Conservation (phyloP, 495 filamentous ascomycete genomes). For the Annulohypoxylon moriforme region DNA sequence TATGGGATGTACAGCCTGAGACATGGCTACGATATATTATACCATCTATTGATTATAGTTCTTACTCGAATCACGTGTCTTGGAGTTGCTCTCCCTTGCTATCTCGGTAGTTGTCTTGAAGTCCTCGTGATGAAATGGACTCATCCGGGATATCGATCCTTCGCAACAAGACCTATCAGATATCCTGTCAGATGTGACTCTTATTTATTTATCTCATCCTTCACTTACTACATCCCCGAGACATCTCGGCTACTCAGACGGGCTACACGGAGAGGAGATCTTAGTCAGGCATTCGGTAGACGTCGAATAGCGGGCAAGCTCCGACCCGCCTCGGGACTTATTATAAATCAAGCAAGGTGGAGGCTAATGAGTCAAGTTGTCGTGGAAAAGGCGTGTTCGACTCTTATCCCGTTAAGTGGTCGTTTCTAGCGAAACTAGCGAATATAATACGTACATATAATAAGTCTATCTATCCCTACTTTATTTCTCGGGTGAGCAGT, state of each 20-base stretch:
- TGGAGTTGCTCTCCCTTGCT: background rate
- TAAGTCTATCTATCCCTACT: background rate
- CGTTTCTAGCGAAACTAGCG: background rate
- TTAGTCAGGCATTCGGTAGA: background rate
- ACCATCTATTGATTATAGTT: conserved; percentile 25
- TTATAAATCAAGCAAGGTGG: background rate
- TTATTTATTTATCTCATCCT: background rate
- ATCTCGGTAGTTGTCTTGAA: background rate
- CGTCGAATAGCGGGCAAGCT: background rate
- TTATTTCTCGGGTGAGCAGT: background rate
- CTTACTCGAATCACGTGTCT: background rate
- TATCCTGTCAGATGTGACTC: background rate
- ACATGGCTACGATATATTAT: conserved; percentile 28
- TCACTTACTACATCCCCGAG: background rate
- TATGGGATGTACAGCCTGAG: background rate
- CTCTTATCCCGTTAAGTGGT: background rate
- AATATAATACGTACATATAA: background rate
- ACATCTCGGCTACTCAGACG: background rate
- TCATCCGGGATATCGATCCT: background rate
- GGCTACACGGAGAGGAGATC: background rate
- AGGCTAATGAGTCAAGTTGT: background rate
- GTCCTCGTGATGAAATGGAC: background rate
- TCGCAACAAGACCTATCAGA: background rate
- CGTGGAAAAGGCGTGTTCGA: background rate
- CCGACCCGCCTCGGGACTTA: conserved; percentile 4